Conservation (phyloP, 2,329 filamentous ascomycete species). For the Ceratocystis eucalypticola region DNA sequence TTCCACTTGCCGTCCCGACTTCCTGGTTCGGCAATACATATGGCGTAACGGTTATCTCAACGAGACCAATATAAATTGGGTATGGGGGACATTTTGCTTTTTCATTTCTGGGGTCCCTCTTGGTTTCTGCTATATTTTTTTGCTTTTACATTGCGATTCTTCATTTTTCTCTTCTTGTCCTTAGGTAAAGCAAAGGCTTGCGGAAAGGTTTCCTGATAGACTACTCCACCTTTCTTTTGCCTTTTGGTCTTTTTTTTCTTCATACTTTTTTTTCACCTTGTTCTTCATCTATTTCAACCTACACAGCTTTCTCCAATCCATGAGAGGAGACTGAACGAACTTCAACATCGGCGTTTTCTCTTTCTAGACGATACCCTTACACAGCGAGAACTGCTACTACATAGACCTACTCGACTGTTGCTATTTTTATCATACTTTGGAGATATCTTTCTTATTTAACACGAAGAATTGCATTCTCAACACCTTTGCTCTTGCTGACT, state of each 20-base stretch:
- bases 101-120: constrained; percentile 15
- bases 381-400: neutral
- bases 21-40: neutral
- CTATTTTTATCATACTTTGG: constrained; percentile 4
- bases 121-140: constrained; percentile 18
- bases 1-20: constrained; percentile 22
- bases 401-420: constrained; percentile 7
- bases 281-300: constrained; percentile 8
- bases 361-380: constrained; percentile 28
- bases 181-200: neutral
- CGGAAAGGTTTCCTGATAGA: neutral
- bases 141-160: constrained; percentile 24
- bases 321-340: constrained; percentile 33
- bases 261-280: neutral
- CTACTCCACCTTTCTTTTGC: constrained; percentile 12
- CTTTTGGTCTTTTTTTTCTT: neutral
- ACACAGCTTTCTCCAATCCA: constrained; percentile 12
- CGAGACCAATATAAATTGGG: constrained; percentile 27
- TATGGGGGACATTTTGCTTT: constrained; percentile 12
- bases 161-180: constrained; percentile 24
- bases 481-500: neutral
- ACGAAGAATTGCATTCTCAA: constrained; percentile 7
- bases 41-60: constrained; percentile 35
- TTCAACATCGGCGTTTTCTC: constrained; percentile 35
- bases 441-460: constrained; percentile 9